A percentile compares a stretch with the other conserved stretches of the same genome.
Conservation (phyloP, 1,284 basidiomycete species). For the Tremellales sp. region DNA sequence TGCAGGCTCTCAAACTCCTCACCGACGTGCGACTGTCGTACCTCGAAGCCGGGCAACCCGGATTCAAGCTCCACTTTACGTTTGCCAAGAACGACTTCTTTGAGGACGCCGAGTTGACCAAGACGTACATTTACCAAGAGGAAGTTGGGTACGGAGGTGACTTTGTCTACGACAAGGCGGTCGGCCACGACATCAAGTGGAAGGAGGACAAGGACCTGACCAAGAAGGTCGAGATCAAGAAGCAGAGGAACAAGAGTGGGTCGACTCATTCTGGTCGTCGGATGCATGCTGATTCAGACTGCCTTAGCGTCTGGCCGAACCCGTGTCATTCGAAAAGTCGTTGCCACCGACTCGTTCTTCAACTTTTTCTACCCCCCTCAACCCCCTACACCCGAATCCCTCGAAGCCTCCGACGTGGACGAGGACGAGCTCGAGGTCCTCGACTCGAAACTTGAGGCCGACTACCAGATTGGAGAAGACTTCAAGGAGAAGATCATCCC, state of each 20-base stretch:
- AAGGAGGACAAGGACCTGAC: constrained; percentile 98
- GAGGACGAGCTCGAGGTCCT: constrained; percentile 85
- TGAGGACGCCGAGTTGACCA: constrained; percentile 74
- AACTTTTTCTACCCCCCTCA: constrained; percentile 91
- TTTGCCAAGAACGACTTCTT: constrained; percentile 87
- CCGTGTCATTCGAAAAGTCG: constrained; percentile 82
- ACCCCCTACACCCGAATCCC: constrained; percentile 64
- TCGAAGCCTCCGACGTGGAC: constrained; percentile 71
- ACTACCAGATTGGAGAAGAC: constrained; percentile 98
- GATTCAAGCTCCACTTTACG: constrained; percentile 84
- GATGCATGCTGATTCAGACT: not conserved
- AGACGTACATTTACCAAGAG: constrained; percentile 94
- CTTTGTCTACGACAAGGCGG: constrained; percentile 90
- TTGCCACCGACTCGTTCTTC: constrained; percentile 90
- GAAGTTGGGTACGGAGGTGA: constrained; percentile 92
- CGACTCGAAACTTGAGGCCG: constrained; percentile 88
- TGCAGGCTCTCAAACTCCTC: constrained; percentile 59
- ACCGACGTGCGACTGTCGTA: constrained; percentile 66
- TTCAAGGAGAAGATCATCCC: constrained; percentile 98
- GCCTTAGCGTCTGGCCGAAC: constrained; percentile 81
- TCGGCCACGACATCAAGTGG: constrained; percentile 89
- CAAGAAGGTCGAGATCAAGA: constrained; percentile 97
- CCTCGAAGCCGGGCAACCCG: constrained; percentile 65
- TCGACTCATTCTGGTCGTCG: constrained; percentile 13
- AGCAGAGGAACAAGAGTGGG: constrained; percentile 96